phyloP scores from a whole-genome alignment of 1,284 basidiomycete species.

The Vanrija sp. region DNA sequence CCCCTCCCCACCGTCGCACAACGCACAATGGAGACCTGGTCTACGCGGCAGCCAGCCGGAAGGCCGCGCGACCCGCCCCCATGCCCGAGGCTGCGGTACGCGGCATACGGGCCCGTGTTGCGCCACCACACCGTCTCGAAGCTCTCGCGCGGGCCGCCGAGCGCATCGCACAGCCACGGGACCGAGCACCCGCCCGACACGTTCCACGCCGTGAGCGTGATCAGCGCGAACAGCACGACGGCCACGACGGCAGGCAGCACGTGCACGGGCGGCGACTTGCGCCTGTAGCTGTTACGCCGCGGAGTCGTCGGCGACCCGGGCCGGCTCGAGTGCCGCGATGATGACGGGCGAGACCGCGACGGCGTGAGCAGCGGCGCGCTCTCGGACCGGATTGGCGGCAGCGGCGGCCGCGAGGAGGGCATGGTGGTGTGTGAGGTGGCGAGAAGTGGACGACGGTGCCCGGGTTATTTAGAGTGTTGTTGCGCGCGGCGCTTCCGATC shows the following conservation, averaged over 20 bases:
- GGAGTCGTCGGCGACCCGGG: too few relatives aligned
- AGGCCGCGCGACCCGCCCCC: slow-evolving; percentile 23
- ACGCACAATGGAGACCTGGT: slow-evolving; percentile 44
- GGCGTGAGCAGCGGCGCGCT: too few relatives aligned
- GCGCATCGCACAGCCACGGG: slow-evolving; percentile 26
- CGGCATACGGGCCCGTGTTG: slow-evolving; percentile 39
- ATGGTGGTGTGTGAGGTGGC: too few relatives aligned
- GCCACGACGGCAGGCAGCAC: slow-evolving; percentile 68
- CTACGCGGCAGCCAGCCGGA: slow-evolving; percentile 38
- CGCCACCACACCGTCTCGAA: slow-evolving; percentile 30
- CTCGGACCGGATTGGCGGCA: too few relatives aligned
- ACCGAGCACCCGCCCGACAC: slow-evolving; percentile 50
- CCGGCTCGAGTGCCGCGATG: too few relatives aligned
- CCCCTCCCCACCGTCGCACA: not conserved
- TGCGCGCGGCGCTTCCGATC: too few relatives aligned
- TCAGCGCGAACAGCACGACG: slow-evolving; percentile 71
- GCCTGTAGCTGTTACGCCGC: too few relatives aligned
- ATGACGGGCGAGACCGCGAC: too few relatives aligned
- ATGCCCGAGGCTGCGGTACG: slow-evolving; percentile 19
- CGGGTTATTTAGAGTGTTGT: too few relatives aligned
- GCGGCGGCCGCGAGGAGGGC: too few relatives aligned
- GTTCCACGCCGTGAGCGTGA: slow-evolving; percentile 67
- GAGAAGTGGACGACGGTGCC: too few relatives aligned
- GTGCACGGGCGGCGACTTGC: slow-evolving; percentile 62
- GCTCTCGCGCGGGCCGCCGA: slow-evolving; percentile 20